phyloP scores from a whole-genome alignment of 495 filamentous ascomycete genomes.

The Tetracladium setigerum region DNA sequence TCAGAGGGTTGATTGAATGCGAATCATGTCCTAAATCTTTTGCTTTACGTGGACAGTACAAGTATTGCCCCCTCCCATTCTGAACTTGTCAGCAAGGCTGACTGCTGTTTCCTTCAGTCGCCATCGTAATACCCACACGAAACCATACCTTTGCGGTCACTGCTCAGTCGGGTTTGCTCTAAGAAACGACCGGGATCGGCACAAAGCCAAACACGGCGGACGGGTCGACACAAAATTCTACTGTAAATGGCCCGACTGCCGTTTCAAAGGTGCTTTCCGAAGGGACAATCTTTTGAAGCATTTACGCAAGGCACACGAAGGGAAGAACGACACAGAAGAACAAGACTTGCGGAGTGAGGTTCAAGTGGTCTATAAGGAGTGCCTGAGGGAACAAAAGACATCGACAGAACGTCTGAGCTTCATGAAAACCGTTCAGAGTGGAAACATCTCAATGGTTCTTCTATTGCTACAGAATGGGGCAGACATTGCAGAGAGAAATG shows the following conservation, averaged over 20 bases:
- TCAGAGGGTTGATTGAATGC: conserved; percentile 10
- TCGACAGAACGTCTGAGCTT: conserved; percentile 14
- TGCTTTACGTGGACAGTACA: conserved; percentile 12
- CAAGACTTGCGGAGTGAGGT: conserved; percentile 2
- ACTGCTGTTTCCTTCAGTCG: conserved; percentile 7
- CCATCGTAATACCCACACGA: conserved; percentile 15
- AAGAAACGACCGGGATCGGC: conserved; percentile 14
- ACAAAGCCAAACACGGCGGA: conserved; percentile 12
- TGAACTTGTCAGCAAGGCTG: conserved; percentile 4
- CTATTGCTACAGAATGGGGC: conserved; percentile 12
- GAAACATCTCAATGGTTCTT: conserved; percentile 2
- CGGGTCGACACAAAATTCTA: conserved; percentile 14
- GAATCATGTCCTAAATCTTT: conserved; percentile 12
- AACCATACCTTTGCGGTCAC: conserved; percentile 10
- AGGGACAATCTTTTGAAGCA: conserved; percentile 16
- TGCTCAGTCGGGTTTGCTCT: conserved; percentile 13
- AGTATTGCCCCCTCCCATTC: conserved; percentile 11
- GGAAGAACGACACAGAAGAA: conserved; percentile 3
- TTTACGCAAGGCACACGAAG: conserved; percentile 8
- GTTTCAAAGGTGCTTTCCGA: conserved; percentile 15
- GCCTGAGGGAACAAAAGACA: conserved; percentile 6
- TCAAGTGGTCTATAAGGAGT: conserved; percentile 9
- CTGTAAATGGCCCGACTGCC: conserved; percentile 12
- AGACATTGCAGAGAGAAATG: conserved; percentile 10
- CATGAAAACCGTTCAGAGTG: conserved; percentile 12